Conservation (phyloP, 805 yeast genomes). For the Candida piceae region DNA sequence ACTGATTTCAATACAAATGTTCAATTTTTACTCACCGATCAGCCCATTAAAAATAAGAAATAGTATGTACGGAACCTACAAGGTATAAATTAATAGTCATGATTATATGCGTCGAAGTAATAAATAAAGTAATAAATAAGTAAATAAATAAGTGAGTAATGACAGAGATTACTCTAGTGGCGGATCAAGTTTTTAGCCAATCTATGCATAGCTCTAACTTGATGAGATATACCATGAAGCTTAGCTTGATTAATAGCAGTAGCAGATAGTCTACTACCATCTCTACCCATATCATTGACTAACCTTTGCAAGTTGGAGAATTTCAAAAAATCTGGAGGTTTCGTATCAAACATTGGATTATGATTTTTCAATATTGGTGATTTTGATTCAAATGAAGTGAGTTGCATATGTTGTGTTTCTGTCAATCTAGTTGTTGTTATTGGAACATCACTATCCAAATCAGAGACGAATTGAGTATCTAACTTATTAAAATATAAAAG, state of each 20-base stretch:
- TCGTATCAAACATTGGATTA: slow-evolving; percentile 4
- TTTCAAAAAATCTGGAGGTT: slow-evolving; percentile 8
- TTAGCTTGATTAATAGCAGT: not conserved
- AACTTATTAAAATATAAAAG: slow-evolving; percentile 35
- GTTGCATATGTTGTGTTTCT: too few relatives aligned
- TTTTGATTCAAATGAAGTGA: not conserved
- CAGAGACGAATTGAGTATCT: slow-evolving; percentile 14
- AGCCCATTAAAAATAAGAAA: too few relatives aligned
- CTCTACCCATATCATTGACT: slow-evolving; percentile 15
- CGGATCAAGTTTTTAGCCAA: slow-evolving; percentile 7
- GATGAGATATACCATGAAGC: not conserved
- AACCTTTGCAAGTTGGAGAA: slow-evolving; percentile 8
- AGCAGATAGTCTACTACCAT: slow-evolving; percentile 1
- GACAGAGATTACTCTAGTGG: too few relatives aligned
- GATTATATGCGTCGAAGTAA: slow-evolving; percentile 17
- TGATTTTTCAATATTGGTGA: not conserved
- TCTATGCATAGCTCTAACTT: not conserved
- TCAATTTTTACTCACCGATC: not conserved
- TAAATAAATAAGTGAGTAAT: too few relatives aligned
- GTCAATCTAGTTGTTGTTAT: too few relatives aligned
- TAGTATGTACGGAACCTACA: too few relatives aligned
- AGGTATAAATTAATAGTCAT: slow-evolving; percentile 1
- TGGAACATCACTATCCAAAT: slow-evolving; percentile 19
- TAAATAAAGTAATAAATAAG: slow-evolving; percentile 18
- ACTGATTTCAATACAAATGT: not conserved